These are phyloP conservation scores for Pythium scleroteichum DNA, from an alignment of 352 stramenopile species.

Conservation along the genomic window DNA sequence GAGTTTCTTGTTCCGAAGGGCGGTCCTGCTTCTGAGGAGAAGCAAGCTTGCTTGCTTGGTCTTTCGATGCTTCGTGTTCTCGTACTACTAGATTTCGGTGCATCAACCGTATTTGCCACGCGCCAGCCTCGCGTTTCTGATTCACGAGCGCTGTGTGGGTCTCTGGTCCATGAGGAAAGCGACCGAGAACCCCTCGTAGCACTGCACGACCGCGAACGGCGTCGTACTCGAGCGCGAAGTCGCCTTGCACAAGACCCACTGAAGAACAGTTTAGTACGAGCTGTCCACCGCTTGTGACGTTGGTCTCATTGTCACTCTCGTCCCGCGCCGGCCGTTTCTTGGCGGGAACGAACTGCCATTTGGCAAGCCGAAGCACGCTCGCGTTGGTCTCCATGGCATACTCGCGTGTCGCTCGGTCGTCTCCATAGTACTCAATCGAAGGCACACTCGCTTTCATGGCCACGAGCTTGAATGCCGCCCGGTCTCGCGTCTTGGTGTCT, in stretches of 20 bases:
- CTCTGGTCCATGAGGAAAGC: background rate
- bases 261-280: constrained; percentile 27
- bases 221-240: constrained; percentile 25
- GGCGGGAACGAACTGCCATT: constrained; percentile 41
- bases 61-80: background rate
- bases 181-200: constrained; percentile 13
- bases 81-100: constrained; percentile 18
- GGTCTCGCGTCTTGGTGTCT: background rate
- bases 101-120: constrained; percentile 61
- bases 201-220: constrained; percentile 7
- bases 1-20: constrained; percentile 28
- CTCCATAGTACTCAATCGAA: constrained; percentile 50
- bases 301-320: background rate
- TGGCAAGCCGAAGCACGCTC: constrained; percentile 46
- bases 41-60: background rate
- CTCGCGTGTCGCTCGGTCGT: constrained; percentile 61
- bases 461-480: constrained; percentile 44
- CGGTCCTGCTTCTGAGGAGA: background rate
- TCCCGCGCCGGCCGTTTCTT: background rate
- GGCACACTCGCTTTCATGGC: constrained; percentile 59
- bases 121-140: constrained; percentile 5
- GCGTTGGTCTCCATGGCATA: constrained; percentile 66
- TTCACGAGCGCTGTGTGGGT: background rate
- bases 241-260: constrained; percentile 10
- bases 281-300: background rate